Evolutionary conservation across 2,329 filamentous ascomycete genomes (phyloP).

Genomic region (Furcasterigmium furcatum): DNA sequence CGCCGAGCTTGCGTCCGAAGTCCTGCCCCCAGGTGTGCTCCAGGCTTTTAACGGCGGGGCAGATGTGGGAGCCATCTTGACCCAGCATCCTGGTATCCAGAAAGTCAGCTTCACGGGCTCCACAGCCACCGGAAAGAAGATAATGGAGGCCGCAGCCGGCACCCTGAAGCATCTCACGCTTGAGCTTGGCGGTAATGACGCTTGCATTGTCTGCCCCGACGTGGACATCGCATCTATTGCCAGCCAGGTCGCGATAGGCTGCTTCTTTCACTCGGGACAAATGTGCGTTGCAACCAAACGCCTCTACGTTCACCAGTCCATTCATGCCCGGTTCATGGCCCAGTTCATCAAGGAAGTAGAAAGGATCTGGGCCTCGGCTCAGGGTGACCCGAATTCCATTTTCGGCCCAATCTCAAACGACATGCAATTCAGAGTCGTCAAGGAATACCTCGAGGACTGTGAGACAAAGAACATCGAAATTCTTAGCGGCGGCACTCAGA

Average conservation of each 20-base stretch:
- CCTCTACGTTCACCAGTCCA: constrained; percentile 57
- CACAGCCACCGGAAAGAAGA: constrained; percentile 43
- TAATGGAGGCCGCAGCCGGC: constrained; percentile 45
- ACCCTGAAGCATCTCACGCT: constrained; percentile 53
- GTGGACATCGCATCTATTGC: constrained; percentile 41
- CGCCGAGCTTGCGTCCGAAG: constrained; percentile 41
- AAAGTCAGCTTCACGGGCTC: constrained; percentile 60
- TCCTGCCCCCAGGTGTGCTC: constrained; percentile 53
- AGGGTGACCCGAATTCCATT: too few relatives aligned
- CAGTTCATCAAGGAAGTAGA: constrained; percentile 16
- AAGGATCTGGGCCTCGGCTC: constrained; percentile 23
- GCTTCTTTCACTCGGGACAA: constrained; percentile 52
- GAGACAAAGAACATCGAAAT: constrained; percentile 25
- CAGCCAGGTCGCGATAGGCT: constrained; percentile 36
- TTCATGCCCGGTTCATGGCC: constrained; percentile 53
- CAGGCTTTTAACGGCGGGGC: constrained; percentile 53
- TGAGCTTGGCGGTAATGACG: constrained; percentile 58
- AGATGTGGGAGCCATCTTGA: constrained; percentile 49
- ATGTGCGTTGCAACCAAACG: constrained; percentile 56
- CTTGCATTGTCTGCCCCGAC: constrained; percentile 54
- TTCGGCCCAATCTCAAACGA: constrained; percentile 55
- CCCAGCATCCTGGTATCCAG: constrained; percentile 48
- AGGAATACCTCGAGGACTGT: constrained; percentile 37
- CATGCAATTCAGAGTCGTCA: constrained; percentile 59
- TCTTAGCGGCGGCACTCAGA: constrained; percentile 18